These are phyloP conservation scores for Metschnikowia lunata DNA, from an alignment of 805 yeast genomes.

Conservation along the genomic window DNA sequence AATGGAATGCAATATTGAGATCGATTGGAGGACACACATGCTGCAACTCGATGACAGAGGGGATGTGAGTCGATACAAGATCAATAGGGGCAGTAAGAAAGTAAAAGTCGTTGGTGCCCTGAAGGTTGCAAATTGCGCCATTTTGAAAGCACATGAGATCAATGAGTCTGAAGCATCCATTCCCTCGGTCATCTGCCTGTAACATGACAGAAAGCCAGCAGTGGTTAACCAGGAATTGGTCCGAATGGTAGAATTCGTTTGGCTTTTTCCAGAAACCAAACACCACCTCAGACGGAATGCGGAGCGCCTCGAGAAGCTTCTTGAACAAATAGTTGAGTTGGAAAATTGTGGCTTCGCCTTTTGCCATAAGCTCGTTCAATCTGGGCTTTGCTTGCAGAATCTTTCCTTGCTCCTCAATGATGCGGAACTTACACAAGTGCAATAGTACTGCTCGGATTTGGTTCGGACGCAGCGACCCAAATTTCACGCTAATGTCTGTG, in stretches of 20 bases:
- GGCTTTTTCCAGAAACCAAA: constrained; percentile 84
- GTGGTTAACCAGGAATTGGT: constrained; percentile 63
- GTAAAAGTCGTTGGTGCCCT: constrained; percentile 51
- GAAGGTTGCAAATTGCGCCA: constrained; percentile 30
- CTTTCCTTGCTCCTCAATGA: constrained; percentile 35
- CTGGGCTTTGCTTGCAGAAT: constrained; percentile 39
- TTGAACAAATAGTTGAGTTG: constrained; percentile 77
- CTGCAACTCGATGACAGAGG: constrained; percentile 73
- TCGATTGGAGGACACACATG: constrained; percentile 84
- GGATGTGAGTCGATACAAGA: constrained; percentile 81
- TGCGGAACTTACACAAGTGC: constrained; percentile 64
- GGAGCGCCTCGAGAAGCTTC: constrained; percentile 63
- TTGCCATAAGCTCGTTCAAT: constrained; percentile 39
- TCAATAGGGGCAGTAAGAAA: constrained; percentile 75
- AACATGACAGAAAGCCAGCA: constrained; percentile 81
- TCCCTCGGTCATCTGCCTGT: constrained; percentile 48
- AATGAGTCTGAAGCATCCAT: constrained; percentile 56
- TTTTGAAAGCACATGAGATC: constrained; percentile 49
- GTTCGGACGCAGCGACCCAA: constrained; percentile 40
- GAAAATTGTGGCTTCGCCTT: constrained; percentile 56
- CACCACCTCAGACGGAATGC: constrained; percentile 70
- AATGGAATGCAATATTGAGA: constrained; percentile 66
- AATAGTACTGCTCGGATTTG: constrained; percentile 57
- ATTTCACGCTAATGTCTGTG: constrained; percentile 37
- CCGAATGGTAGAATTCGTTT: constrained; percentile 49